Conservation (phyloP, 78 protist species). For the Protostelium mycophagum region DNA sequence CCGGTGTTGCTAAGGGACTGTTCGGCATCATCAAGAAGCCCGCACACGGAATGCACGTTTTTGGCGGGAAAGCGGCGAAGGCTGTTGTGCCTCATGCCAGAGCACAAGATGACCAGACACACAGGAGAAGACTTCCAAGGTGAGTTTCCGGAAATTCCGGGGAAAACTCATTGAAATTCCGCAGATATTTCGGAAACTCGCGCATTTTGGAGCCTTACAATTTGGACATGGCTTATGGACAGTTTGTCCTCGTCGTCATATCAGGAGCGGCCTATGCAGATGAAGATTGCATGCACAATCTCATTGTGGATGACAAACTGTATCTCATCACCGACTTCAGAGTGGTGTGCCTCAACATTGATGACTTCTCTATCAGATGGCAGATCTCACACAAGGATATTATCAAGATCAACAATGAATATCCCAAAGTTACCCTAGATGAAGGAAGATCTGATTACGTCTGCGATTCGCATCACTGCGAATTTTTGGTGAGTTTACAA, state of each 20-base stretch:
- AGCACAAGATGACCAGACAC: neutral
- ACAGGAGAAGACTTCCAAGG: neutral
- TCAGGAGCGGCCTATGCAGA: neutral
- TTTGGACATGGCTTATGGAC: neutral
- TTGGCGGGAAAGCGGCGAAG: neutral
- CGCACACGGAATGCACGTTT: neutral
- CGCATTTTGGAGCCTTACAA: neutral
- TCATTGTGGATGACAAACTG: neutral
- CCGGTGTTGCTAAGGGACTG: neutral
- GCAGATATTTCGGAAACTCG: neutral
- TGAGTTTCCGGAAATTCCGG: neutral
- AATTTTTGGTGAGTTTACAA: neutral
- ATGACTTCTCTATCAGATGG: neutral
- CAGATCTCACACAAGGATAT: neutral
- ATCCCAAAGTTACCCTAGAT: neutral
- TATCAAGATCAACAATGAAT: neutral
- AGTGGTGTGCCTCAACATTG: neutral
- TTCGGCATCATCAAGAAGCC: neutral
- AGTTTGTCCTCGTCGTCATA: neutral
- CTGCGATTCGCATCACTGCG: neutral
- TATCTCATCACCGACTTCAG: neutral
- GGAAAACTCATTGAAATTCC: neutral
- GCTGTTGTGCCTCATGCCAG: neutral
- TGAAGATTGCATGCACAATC: neutral
- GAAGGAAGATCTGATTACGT: neutral